Base-by-base conservation (phyloP, 179 eudicot genomes). In the Beta corolliflora region DNA sequence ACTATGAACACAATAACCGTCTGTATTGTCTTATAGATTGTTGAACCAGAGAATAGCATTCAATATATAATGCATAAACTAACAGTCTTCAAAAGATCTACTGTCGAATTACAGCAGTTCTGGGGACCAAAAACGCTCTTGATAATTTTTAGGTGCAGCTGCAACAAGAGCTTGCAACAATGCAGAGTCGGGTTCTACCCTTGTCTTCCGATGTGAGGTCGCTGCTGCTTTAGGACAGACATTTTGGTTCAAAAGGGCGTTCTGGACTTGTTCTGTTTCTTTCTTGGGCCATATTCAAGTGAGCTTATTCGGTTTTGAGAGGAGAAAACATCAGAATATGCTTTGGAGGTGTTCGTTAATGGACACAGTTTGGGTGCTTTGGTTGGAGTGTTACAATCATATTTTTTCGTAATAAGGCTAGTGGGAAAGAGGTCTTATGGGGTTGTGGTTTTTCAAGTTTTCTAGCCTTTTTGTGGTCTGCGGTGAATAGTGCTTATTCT, bases 1-100 rank as follows among this genome's bases (percentile, higher is more conserved):
- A 77, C 79, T 84, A 29, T 29, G 31, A 5, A 16, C 11, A 25
- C 14, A 64, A 11, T 77, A 70, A 60, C 75, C 75, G 44, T n/a
- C 11, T 29, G 11, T 13, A 19, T 23, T 31, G 74, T 9, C 15
- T 44, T 14, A 53, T 15, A 56, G 7, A 66, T 31, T 19, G 50
- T 58, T 60, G 41, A 23, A 70, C 36, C 9, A n/a, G 76, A 70
- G 9, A 16, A 7, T 46, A 48, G 41, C 44, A 73, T 21, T 48
- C n/a, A 77, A 58, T 78, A 75, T 48, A 68, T 60, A 55, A n/a
- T 78, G 77, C 80, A 69, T 59, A 63, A 77, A 46, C 53, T 48
- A 44, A 9, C 16, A 76, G 48, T 41, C 71, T 58, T 71, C 67
- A 77, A 77, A 48, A 54, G 67, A 36, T 69, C 16, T 31, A 48